Evolutionary conservation across 257 asterid genomes (phyloP), one percentile per base, ranked within the genome.

Genomic region (Petunia axillaris): DNA sequence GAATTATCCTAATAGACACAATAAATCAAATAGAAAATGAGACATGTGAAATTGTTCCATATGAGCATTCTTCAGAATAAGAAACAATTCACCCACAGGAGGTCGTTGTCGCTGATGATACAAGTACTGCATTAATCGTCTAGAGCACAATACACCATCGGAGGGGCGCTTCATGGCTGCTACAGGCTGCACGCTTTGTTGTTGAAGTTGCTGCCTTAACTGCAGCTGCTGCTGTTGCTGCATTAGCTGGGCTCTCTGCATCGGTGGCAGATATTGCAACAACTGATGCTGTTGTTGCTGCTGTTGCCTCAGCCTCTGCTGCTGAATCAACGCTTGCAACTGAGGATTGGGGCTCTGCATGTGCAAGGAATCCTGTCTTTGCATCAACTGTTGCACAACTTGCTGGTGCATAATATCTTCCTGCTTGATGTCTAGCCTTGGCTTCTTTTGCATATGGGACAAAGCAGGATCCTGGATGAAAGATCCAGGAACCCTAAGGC

Each of bases 101-200:
- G 97, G 98, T 62, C 97, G 87, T 83, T 92, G 99, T 77, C 98
- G 85, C 89, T 96, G 98, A 80, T 96, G 98, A 88, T 96, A 96
- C 53, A 96, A 83, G 79, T 94, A 96, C 75, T 96, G 97, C 99
- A 96, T 96, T 75, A 96, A 85, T 60, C 97, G 91, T 73, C 99
- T 94, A 25, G 98, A 89, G 87, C 99, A 96, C 7, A 96, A 96
- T 79, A 97, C 96, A 77, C 94, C 91, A 80, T 94, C 99, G 79
- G 88, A 88, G 66, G 97, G 92, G 41, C 97, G 95, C 84, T 96
- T 94, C 80, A 88, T 50, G 25, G 89, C 94, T 78, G 96, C 81
- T 44, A 84, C 85, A 80, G 96, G 90, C 88, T 87, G 96, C 87
- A 84, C 57, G 1, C 96, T 93, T 84, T 91, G 98, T 81, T 89